Percentiles rank a stretch among this genome's conserved stretches.
phyloP scores from a whole-genome alignment of 805 yeast genomes.

The Millerago galiae region DNA sequence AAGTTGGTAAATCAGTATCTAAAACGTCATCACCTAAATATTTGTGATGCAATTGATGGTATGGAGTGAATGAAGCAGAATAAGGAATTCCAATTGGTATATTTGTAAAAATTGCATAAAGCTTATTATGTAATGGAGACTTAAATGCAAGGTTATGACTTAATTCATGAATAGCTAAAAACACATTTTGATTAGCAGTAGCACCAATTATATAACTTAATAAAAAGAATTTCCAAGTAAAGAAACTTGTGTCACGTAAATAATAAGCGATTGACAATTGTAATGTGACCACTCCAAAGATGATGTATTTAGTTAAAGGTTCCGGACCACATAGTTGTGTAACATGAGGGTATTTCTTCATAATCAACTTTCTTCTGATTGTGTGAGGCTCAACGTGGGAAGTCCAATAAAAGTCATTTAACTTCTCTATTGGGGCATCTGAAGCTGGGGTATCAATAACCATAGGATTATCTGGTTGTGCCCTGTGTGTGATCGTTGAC shows the following conservation, averaged over 20 bases:
- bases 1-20: constrained; percentile 87
- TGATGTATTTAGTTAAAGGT: constrained; percentile 76
- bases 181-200: constrained; percentile 76
- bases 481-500: constrained; percentile 22
- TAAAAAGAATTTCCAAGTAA: constrained; percentile 46
- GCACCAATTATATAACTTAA: constrained; percentile 81
- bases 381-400: constrained; percentile 77
- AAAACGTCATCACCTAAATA: constrained; percentile 76
- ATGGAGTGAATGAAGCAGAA: constrained; percentile 79
- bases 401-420: constrained; percentile 79
- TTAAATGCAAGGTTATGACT: constrained; percentile 81
- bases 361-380: constrained; percentile 61
- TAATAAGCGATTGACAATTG: constrained; percentile 62
- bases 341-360: constrained; percentile 73
- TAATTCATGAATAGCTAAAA: constrained; percentile 83
- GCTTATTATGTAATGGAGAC: constrained; percentile 67
- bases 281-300: constrained; percentile 54
- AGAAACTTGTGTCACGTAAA: constrained; percentile 48
- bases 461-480: constrained; percentile 20
- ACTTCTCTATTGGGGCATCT: constrained; percentile 25
- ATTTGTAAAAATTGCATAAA: constrained; percentile 72
- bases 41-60: constrained; percentile 88
- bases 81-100: constrained; percentile 88
- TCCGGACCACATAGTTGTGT: constrained; percentile 79
- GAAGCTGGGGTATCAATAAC: constrained; percentile 26